Evolutionary conservation across 192 early-diverging fungal species (phyloP).

Genomic region (Podila horticola): DNA sequence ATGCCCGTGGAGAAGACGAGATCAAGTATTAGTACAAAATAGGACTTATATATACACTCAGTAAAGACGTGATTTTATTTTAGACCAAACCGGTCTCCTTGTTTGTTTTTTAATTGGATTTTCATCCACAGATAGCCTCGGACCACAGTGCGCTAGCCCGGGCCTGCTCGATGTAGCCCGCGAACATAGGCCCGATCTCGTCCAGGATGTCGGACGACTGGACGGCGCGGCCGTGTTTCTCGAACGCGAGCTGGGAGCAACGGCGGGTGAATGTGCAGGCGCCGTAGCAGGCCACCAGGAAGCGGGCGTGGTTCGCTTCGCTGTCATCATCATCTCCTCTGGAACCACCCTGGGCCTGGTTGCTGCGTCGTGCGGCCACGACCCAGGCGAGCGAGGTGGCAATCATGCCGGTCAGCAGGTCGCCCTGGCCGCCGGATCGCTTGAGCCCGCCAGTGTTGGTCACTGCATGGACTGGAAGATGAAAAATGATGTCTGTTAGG

Average conservation of each 20-base stretch:
- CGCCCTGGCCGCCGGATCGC: constrained; percentile 96
- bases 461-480: constrained; percentile 65
- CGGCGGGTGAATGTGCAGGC: constrained; percentile 65
- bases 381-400: constrained; percentile 93
- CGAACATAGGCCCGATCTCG: constrained; percentile 62
- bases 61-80: neutral
- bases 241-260: constrained; percentile 66
- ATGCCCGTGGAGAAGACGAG: constrained; percentile 35
- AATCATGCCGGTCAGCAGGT: constrained; percentile 86
- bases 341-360: neutral
- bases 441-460: constrained; percentile 77
- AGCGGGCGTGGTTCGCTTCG: constrained; percentile 18
- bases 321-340: constrained; percentile 60
- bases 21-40: constrained; percentile 30
- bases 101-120: no score
- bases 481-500: neutral
- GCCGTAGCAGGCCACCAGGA: constrained; percentile 76
- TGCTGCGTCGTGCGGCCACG: constrained; percentile 9
- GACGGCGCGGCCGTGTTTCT: constrained; percentile 67
- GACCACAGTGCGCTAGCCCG: neutral
- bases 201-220: constrained; percentile 71
- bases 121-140: no score
- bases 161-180: constrained; percentile 19
- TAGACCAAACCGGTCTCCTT: neutral
- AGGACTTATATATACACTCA: neutral